Percentiles rank a stretch among this genome's conserved stretches.
phyloP scores from a whole-genome alignment of 192 early-diverging fungal genomes.

The Dissophora ornata region DNA sequence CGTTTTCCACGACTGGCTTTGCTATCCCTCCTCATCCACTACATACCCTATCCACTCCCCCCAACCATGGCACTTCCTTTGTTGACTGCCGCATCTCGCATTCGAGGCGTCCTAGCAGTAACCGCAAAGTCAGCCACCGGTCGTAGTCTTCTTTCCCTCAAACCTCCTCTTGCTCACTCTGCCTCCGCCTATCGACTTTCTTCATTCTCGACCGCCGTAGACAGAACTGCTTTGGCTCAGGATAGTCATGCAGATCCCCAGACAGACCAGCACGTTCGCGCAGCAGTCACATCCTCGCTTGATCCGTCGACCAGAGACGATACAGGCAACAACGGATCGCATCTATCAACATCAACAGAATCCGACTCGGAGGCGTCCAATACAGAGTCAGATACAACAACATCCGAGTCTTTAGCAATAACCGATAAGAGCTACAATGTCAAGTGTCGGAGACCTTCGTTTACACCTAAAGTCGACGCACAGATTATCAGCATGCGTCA shows the following conservation, averaged over 20 bases:
- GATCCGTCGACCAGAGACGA: neutral
- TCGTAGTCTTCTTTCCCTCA: neutral
- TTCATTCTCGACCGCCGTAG: too few species aligned
- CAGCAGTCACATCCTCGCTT: too few species aligned
- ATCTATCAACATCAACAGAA: neutral
- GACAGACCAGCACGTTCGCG: neutral
- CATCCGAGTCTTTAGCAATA: neutral
- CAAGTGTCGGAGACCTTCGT: constrained; percentile 7
- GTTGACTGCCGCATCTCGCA: constrained; percentile 1
- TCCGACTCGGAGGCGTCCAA: neutral
- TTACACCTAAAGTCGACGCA: constrained; percentile 36
- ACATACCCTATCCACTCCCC: too few species aligned
- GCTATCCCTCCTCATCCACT: neutral
- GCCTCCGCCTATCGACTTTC: too few species aligned
- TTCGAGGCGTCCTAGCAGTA: constrained; percentile 5
- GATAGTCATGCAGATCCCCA: neutral
- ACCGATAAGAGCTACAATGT: neutral
- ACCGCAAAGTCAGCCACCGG: neutral
- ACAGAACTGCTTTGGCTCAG: constrained; percentile 7
- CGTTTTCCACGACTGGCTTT: too few species aligned
- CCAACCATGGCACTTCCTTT: constrained; percentile 3
- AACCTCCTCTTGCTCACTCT: too few species aligned
- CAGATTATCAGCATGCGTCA: constrained; percentile 18
- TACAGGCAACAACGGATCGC: neutral
- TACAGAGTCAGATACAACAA: neutral